Base-by-base conservation (phyloP, 2,329 filamentous ascomycete genomes). In the Ophioceras dolichostomum region DNA sequence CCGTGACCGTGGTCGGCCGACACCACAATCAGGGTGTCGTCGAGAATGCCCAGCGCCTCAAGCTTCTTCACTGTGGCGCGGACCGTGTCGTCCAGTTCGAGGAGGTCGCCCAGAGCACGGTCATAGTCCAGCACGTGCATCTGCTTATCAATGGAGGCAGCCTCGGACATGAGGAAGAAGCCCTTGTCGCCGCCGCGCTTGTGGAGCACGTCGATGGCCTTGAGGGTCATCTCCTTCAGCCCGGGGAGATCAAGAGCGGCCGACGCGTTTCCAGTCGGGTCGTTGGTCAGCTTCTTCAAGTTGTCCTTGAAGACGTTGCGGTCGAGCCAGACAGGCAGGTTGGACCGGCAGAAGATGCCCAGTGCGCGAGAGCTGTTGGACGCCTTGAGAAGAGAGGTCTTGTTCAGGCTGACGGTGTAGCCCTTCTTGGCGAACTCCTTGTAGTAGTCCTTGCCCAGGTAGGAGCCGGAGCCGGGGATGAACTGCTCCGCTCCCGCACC, bases 1-100 rank as follows among this genome's bases (percentile, higher is more conserved):
- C 85, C 85, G 61, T 93, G 85, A 30, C 85, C 85, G 65, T 91
- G 85, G 52, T 93, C 84, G n/a, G 84, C 81, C 3, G 84, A 86
- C 34, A 91, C 82, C 35, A 93, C 55, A 45, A 93, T 68, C 4
- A 89, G 72, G 1, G 85, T 93, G 43, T 87, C 74, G 9, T 89
- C 73, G 22, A 87, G 68, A 39, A 76, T 68, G 40, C 71, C 71
- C 6, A 85, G 64, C 22, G 68, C 60, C 49, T 74, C 67, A 31
- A 93, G 76, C 52, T 83, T 78, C 33, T 67, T 67, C 38, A 89
- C 68, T 3, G 83, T 86, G 14, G 82, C 82, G 37, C 76, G 76
- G 47, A 93, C 64, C 4, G 85, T 87, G 59, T 93, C 83, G 52
- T 93, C 84, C 24, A 93, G 71, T 61, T 93, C 85, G 29, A 93